Evolutionary conservation across 257 asterid genomes (phyloP), one percentile per base, ranked within the genome.

Genomic region (Fraxinus anomala): DNA sequence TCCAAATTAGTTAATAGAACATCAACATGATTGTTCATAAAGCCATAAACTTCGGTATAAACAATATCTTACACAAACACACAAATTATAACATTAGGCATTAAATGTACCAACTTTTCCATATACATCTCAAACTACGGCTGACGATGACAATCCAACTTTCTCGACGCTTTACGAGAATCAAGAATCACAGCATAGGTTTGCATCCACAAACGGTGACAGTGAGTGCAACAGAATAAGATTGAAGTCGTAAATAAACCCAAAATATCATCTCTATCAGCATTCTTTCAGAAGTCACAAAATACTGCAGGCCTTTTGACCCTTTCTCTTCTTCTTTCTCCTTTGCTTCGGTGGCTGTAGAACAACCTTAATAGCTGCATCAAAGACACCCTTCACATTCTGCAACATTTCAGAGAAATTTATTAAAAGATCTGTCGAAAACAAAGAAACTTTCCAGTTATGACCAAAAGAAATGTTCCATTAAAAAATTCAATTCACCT

Each of bases 271-370:
- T 23, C 73, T 33, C 68, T 68, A 36, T 28, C 17, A 1, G 73
- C 51, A 63, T 73, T 76, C 44, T 36, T 61, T 65, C 24, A 36
- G 33, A 37, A 61, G 31, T 90, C 84, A 88, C 85, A 90, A 77
- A 76, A 89, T 88, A 49, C 85, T 82, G 87, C 95, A 88, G 73
- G 80, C 92, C 37, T 75, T 89, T 65, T 89, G 93, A 73, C 91
- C 91, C 90, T 87, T 93, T 85, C 94, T 85, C 93, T 91, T 89
- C 89, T 84, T 89, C 79, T 74, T 89, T 91, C 86, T 92, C 92
- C 82, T 90, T 72, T 89, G 92, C 89, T 89, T 89, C 1, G 96
- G 91, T 0, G 94, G 97, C 83, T 87, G 94, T 76, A 91, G 86
- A 78, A 90, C 92, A 16, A 88, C 91, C 88, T 87, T 91, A 51